Conservation (phyloP, 2,329 filamentous ascomycete species). For the Mycosphaerella sp. region DNA sequence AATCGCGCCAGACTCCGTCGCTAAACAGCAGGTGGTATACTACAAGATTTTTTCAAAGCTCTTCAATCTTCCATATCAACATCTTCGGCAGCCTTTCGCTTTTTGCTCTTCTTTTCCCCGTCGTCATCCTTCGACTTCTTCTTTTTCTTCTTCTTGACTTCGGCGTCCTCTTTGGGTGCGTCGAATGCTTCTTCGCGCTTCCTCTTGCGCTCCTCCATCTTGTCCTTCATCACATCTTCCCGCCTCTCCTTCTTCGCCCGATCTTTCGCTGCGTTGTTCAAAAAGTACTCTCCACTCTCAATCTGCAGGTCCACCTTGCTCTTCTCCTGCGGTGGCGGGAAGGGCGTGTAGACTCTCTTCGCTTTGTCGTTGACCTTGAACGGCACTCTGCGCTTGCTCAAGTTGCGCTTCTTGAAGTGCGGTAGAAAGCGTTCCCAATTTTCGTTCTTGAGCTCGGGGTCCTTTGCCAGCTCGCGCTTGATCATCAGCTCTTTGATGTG, state of each 20-base stretch:
- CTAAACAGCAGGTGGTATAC: slow-evolving; percentile 6
- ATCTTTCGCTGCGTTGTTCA: slow-evolving; percentile 89
- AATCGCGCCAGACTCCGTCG: slow-evolving; percentile 9
- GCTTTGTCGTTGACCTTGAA: slow-evolving; percentile 84
- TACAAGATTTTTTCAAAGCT: neutral
- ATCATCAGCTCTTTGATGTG: slow-evolving; percentile 97
- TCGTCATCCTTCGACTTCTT: slow-evolving; percentile 48
- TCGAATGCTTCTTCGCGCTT: slow-evolving; percentile 82
- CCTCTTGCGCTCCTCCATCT: slow-evolving; percentile 81
- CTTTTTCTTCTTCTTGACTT: slow-evolving; percentile 42
- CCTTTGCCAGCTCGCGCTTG: slow-evolving; percentile 83
- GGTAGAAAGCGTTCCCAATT: slow-evolving; percentile 95
- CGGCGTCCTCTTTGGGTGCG: slow-evolving; percentile 69
- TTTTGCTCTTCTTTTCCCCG: slow-evolving; percentile 43
- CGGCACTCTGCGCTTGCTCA: slow-evolving; percentile 76
- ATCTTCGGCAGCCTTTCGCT: slow-evolving; percentile 29
- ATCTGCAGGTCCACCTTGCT: slow-evolving; percentile 98
- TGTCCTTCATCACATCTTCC: slow-evolving; percentile 75
- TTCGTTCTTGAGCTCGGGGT: slow-evolving; percentile 77
- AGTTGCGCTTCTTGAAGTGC: slow-evolving; percentile 90
- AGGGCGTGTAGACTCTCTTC: slow-evolving; percentile 94
- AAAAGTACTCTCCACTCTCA: slow-evolving; percentile 94
- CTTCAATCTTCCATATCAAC: slow-evolving; percentile 27
- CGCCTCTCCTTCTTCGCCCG: slow-evolving; percentile 71
- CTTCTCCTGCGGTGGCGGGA: slow-evolving; percentile 95